Conservation (phyloP, 2,329 filamentous ascomycete genomes). For the Ascochyta fabae region DNA sequence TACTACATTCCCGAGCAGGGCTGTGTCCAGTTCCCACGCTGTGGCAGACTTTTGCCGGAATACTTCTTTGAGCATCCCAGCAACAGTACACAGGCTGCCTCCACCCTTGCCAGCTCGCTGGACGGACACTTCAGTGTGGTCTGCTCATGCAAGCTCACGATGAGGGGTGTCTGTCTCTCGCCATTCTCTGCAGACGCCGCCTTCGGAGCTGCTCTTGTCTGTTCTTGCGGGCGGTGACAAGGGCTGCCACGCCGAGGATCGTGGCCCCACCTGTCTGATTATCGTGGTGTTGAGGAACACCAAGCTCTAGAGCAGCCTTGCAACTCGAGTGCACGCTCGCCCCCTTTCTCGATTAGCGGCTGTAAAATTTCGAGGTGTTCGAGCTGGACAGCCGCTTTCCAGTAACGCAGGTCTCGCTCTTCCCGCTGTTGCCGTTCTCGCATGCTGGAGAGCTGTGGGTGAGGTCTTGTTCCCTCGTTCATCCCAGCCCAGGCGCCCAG, state of each 20-base stretch:
- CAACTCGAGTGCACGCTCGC: constrained; percentile 27
- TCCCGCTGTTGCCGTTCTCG: constrained; percentile 1
- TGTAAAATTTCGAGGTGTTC: constrained; percentile 20
- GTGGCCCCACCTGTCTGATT: constrained; percentile 5
- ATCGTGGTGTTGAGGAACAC: constrained; percentile 23
- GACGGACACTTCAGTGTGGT: background rate
- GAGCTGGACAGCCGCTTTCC: constrained; percentile 31
- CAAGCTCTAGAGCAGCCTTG: constrained; percentile 18
- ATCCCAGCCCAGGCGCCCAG: background rate
- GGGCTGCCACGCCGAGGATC: constrained; percentile 15
- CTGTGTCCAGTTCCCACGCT: no score
- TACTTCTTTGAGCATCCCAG: no score
- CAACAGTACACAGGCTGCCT: background rate
- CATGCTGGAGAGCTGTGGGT: constrained; percentile 8
- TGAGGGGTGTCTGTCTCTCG: background rate
- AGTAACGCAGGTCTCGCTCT: constrained; percentile 10
- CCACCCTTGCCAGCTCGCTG: background rate
- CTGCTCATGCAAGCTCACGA: constrained; percentile 4
- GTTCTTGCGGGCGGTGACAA: constrained; percentile 17
- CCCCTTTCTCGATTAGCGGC: background rate
- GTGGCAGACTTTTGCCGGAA: no score
- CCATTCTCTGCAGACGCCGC: background rate
- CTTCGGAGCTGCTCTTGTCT: constrained; percentile 10
- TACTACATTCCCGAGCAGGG: no score
- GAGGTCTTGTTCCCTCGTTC: background rate